Conservation (phyloP, 2,329 filamentous ascomycete species). For the Thermochaetoides dissita region DNA sequence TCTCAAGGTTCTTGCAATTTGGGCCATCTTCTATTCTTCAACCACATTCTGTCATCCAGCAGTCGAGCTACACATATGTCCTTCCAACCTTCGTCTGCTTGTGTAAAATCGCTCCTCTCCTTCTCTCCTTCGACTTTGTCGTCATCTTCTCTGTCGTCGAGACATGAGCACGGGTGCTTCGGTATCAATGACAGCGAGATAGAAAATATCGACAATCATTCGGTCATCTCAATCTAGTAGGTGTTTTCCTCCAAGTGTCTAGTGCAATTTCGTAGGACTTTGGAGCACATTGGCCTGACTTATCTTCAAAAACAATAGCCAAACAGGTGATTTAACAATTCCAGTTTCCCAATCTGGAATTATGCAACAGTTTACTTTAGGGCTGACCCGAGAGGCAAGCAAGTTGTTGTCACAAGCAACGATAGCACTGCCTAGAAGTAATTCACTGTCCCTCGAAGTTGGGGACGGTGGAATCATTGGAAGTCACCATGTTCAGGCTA, state of each 20-base stretch:
- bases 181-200: no score
- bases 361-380: slow-evolving; percentile 14
- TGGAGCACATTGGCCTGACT: no score
- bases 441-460: slow-evolving; percentile 11
- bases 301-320: background rate
- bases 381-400: background rate
- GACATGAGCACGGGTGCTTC: no score
- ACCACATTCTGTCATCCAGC: slow-evolving; percentile 11
- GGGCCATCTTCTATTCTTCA: slow-evolving; percentile 16
- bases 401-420: background rate
- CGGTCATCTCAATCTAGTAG: background rate
- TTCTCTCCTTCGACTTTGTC: no score
- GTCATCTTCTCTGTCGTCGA: no score
- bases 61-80: slow-evolving; percentile 14
- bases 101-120: slow-evolving; percentile 8
- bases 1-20: slow-evolving; percentile 1
- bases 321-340: slow-evolving; percentile 14
- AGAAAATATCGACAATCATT: no score
- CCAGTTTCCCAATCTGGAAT: slow-evolving; percentile 12
- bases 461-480: slow-evolving; percentile 17
- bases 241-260: no score
- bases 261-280: no score
- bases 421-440: background rate
- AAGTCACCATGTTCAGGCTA: background rate
- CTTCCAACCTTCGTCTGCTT: slow-evolving; percentile 8